Evolutionary conservation across 345 rosid genomes (phyloP).

Genomic region (Toxicodendron radicans): DNA sequence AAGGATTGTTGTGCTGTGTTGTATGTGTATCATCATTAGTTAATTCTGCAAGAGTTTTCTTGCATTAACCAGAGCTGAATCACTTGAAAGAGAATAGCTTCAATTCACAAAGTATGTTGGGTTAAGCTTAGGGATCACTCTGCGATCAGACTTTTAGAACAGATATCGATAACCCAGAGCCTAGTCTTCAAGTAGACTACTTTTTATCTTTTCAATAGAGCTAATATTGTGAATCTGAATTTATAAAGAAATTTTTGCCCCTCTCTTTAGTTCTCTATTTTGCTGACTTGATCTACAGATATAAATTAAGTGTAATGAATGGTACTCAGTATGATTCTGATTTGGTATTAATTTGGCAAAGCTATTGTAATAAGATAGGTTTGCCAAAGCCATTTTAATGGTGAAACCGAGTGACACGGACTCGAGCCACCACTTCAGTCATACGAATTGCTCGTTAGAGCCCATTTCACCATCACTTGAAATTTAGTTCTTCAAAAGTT

Average conservation of each 20-base stretch:
- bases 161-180: slow-evolving; percentile 1
- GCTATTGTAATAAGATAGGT: no score
- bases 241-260: not conserved
- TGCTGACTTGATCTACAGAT: not conserved
- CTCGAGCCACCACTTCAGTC: no score
- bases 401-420: no score
- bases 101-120: not conserved
- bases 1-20: slow-evolving; percentile 28
- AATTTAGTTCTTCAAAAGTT: no score
- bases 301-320: not conserved
- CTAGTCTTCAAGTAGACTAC: not conserved
- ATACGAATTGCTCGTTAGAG: no score
- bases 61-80: slow-evolving; percentile 13
- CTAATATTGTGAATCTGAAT: not conserved
- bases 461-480: no score
- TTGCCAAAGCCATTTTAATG: no score
- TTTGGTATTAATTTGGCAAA: no score
- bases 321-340: no score
- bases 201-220: slow-evolving; percentile 1
- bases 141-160: not conserved
- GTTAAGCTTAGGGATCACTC: not conserved
- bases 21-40: slow-evolving; percentile 25
- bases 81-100: slow-evolving; percentile 11
- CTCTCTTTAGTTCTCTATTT: no score
- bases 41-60: slow-evolving; percentile 19